Evolutionary conservation across 345 rosid species (phyloP).

Genomic region (Populus deltoides): DNA sequence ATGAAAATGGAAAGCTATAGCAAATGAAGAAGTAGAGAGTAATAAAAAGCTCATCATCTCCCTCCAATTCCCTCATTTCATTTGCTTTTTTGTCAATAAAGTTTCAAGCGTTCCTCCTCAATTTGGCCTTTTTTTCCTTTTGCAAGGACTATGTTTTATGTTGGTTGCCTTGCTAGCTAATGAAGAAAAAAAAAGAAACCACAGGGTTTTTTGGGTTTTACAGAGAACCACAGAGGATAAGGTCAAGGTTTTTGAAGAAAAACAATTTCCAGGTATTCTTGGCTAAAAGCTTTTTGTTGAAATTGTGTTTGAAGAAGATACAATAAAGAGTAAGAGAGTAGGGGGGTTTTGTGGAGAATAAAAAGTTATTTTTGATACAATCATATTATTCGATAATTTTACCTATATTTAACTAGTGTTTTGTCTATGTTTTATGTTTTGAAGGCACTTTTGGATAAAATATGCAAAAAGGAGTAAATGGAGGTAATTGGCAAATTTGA

Average conservation of each 20-base stretch:
- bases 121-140: not conserved
- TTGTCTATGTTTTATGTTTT: too few relatives aligned
- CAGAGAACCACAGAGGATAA: not conserved
- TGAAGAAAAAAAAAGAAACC: not conserved
- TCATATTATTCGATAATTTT: too few relatives aligned
- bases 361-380: too few relatives aligned
- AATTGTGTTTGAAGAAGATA: too few relatives aligned
- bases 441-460: too few relatives aligned
- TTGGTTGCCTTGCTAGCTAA: not conserved
- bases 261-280: too few relatives aligned
- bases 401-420: too few relatives aligned
- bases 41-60: constrained; percentile 20
- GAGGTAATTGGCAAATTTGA: too few relatives aligned
- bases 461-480: too few relatives aligned
- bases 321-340: too few relatives aligned
- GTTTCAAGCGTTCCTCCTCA: not conserved
- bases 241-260: not conserved
- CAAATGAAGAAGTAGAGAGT: not conserved
- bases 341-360: too few relatives aligned
- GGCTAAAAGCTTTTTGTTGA: too few relatives aligned
- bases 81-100: not conserved
- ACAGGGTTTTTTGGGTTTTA: not conserved
- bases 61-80: not conserved
- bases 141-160: not conserved
- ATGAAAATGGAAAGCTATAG: constrained; percentile 33